These are phyloP conservation scores for Alternaria sp. DNA, from an alignment of 2,329 filamentous ascomycete genomes.

Conservation along the genomic window DNA sequence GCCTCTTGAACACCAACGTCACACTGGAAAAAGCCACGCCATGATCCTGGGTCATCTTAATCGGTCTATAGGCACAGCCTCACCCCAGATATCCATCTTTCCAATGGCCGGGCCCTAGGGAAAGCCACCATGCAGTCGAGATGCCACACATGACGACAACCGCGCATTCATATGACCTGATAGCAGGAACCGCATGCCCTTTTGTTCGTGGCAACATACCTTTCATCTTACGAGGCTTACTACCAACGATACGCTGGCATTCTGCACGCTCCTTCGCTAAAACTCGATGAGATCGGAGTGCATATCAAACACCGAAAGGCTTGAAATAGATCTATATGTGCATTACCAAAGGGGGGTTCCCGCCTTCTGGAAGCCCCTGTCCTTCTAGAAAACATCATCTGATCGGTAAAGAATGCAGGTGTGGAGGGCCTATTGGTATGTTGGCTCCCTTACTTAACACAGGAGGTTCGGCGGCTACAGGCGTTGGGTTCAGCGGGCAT, in stretches of 20 bases:
- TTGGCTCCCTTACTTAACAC: background rate
- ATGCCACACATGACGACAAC: background rate
- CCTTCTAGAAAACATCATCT: conserved; percentile 6
- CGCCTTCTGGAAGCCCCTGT: conserved; percentile 4
- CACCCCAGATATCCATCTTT: background rate
- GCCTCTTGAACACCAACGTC: conserved; percentile 7
- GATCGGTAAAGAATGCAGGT: conserved; percentile 2
- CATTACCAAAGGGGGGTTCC: background rate
- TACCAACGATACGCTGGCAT: conserved; percentile 4
- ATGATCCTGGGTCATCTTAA: background rate
- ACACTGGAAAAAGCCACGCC: background rate
- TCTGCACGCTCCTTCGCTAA: conserved; percentile 4
- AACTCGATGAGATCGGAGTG: conserved; percentile 1
- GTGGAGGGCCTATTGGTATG: background rate
- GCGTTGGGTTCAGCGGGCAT: conserved; percentile 3
- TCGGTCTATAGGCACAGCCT: background rate
- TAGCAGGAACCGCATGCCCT: background rate
- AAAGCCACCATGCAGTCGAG: conserved; percentile 4
- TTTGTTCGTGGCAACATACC: background rate
- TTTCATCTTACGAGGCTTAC: background rate
- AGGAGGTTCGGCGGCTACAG: conserved; percentile 5
- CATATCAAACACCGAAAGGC: conserved; percentile 1
- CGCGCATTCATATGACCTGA: background rate
- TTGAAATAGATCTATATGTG: background rate
- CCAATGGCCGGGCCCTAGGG: background rate